Base-by-base conservation (phyloP, 306 rosid species). In the Quercus rubra region DNA sequence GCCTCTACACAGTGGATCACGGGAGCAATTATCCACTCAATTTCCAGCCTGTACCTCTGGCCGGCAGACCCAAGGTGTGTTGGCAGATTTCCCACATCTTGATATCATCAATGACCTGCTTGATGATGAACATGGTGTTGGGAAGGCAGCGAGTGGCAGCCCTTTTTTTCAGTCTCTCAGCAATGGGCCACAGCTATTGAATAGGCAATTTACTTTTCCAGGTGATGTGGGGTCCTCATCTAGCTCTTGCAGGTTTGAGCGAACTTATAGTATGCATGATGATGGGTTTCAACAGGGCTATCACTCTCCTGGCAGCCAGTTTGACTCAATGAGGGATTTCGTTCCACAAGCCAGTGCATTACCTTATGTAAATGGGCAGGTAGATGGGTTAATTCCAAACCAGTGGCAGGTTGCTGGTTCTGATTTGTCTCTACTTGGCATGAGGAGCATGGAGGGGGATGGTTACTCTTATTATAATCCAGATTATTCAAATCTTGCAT, bases 51-150 rank as follows among this genome's bases (percentile, higher is more conserved):
- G 97, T 80, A 80, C 93, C 4, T 90, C 97, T 0, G 92, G 97
- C 74, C 96, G 88, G 35, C 93, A 86, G 74, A 77, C 74, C 77
- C 98, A 86, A 90, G 97, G 93, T 52, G 78, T 87, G 68, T 76
- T 87, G 70, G 89, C 85, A 4, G 98, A 96, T 74, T 96, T 96
- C 81, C 99, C 99, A 2, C 98, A 96, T 85, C 93, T 96, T 31
- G 99, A 96, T 82, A 93, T 96, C 71, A 96, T 96, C 84, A 96
- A 96, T 79, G 99, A 93, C 79, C 89, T 96, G 75, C 98, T 96
- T 23, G 97, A 96, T 51, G 99, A 96, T 74, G 99, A 90, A 52
- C 81, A 88, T 30, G 86, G 82, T 64, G 78, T 77, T 54, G 93
- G 91, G 62, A 83, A 30, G 74, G 78, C 86, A 0, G 64, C 83